Base-by-base conservation (phyloP, 2,329 filamentous ascomycete genomes). In the Thielaviopsis populi region DNA sequence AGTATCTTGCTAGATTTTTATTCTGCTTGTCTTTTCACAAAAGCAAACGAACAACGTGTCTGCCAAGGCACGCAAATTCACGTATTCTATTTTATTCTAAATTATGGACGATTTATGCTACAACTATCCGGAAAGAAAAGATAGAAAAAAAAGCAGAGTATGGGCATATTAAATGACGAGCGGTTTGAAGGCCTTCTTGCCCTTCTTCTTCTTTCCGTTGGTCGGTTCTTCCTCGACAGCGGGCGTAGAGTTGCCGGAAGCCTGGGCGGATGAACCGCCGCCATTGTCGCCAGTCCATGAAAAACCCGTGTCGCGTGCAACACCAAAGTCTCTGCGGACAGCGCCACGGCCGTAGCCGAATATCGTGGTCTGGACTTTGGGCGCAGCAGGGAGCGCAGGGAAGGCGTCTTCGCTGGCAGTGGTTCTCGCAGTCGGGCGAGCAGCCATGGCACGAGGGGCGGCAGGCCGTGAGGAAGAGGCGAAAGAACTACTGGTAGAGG, bases 331-430 rank as follows among this genome's bases (percentile, higher is more conserved):
- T 50, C 83, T 73, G 58, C 81, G 75, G 17, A 86, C 82, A 40
- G 77, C 72, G 3, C 82, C 75, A 3, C 75, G 73, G 1, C 83
- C 83, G 68, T 85, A 84, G 2, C 82, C 82, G 63, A 84, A 84
- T 54, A 85, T 83, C 0, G 81, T 83, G 1, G 81, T 83, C 50
- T 77, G 76, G 2, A 82, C 81, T 70, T 85, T 96, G 0, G 88
- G 81, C 1, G 90, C 91, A 0, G 84, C 79, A 0, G 91, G 91
- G 0, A 96, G 79, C 1, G 90, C 86, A 0, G 91, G 92, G 74
- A 96, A 96, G 0, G 85, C 83, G 67, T 91, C 86, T 54, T 75
- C 74, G 58, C 72, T 59, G 5, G 46, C 63, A n/a, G 37, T 19
- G 22, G 37, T 33, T 27, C 56, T 60, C n/a, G 61, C 42, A 13